Evolutionary conservation across 2,329 filamentous ascomycete genomes (phyloP), one percentile per base, ranked within the genome.

Genomic region (Diatrype stigma): DNA sequence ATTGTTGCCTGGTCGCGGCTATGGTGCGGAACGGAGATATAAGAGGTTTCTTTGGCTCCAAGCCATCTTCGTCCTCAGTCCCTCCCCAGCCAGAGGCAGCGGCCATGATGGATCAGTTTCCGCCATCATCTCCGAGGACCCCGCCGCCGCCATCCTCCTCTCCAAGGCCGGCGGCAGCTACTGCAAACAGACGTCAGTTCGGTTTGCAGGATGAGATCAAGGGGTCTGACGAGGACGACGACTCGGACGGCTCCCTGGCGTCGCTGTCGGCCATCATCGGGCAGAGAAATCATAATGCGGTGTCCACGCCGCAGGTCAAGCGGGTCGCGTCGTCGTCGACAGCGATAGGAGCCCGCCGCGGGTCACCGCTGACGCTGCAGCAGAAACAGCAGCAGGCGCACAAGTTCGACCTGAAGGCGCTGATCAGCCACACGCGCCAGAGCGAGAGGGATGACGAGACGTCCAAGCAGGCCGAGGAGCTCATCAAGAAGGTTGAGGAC

Each of bases 201-300:
- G 70, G 75, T 52, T 73, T 81, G 65, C 73, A 82, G 59, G 68
- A 81, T 12, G 71, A 86, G 50, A 87, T 92, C 38, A 77, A 77
- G 44, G 85, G 81, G 49, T 91, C 89, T 0, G 89, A 92, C 61
- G 86, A 87, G 8, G 86, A 80, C 4, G 34, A 87, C 10, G 86
- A 80, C 46, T 86, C 85, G 0, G 73, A 80, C 51, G 73, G 70
- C 47, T 78, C 75, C 1, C 61, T 82, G 19, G 77, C 78, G 52
- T 76, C 79, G 26, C 73, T 86, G 14, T 76, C 79, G 5, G 74
- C 79, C 42, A 65, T 86, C 1, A 62, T 79, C 16, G 59, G 61
- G 19, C 60, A 53, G 60, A 37, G 51, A 58, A 22, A 50, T 58
- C 21, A 45, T 38, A 54, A 55, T 42, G 38, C 53, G 3, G 54